These are phyloP conservation scores for Lactarius akahatsu DNA, from an alignment of 768 basidiomycete genomes.

Conservation along the genomic window DNA sequence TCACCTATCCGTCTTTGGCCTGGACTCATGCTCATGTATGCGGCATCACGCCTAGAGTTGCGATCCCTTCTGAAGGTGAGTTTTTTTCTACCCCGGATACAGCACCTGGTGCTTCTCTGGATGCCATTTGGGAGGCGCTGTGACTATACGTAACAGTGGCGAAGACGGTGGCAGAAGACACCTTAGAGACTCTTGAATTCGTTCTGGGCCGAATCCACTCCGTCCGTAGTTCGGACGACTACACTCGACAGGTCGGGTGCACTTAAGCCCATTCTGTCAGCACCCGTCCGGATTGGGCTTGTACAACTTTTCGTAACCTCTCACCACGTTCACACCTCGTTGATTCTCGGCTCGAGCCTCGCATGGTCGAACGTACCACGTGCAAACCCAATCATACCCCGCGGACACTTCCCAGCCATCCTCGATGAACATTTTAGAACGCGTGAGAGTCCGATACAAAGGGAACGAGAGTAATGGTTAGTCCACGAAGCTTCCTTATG, in stretches of 20 bases:
- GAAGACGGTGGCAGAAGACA: background rate
- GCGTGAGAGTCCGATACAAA: conserved; percentile 6
- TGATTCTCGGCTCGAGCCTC: conserved; percentile 17
- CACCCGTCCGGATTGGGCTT: background rate
- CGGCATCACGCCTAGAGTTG: background rate
- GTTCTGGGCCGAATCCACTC: background rate
- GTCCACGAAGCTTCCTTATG: background rate
- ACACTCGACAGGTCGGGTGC: conserved; percentile 1
- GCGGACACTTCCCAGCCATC: conserved; percentile 7
- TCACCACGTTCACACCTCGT: conserved; percentile 10
- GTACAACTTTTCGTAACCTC: background rate
- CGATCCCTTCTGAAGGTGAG: background rate
- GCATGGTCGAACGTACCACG: conserved; percentile 6
- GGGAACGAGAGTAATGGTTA: conserved; percentile 4
- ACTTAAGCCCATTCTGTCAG: background rate
- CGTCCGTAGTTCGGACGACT: conserved; percentile 2
- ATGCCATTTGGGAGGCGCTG: background rate
- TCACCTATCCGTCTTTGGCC: background rate
- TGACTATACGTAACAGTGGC: background rate
- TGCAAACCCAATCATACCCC: conserved; percentile 1
- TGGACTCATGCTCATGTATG: background rate
- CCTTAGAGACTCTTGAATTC: background rate
- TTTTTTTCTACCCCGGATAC: background rate
- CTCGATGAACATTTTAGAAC: background rate
- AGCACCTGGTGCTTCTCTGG: background rate